Percentiles rank a stretch among this genome's conserved stretches.
These are phyloP conservation scores for Coprinellus micaceus DNA, from an alignment of 768 basidiomycete species.

Conservation along the genomic window DNA sequence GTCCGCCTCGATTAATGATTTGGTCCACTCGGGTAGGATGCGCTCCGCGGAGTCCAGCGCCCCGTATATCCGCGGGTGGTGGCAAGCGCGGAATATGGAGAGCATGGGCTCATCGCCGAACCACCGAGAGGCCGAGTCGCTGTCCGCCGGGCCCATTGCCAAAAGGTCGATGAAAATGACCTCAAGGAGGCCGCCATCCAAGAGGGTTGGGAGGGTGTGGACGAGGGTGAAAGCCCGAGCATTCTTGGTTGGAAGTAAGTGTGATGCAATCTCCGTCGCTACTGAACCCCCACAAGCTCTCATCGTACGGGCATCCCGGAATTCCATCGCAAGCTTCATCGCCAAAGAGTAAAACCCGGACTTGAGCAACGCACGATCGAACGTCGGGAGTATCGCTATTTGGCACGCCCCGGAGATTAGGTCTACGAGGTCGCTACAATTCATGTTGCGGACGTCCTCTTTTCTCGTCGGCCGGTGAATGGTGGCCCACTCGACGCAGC, in stretches of 20 bases:
- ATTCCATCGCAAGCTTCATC: not conserved
- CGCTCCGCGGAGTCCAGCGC: too few relatives aligned
- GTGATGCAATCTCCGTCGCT: not conserved
- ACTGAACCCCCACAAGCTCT: not conserved
- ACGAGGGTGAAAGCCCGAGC: not conserved
- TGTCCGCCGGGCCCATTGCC: not conserved
- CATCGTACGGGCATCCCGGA: not conserved
- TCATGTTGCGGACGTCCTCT: not conserved
- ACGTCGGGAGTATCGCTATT: not conserved
- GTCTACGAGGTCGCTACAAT: not conserved
- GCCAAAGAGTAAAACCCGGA: not conserved
- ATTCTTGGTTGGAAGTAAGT: not conserved
- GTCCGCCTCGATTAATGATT: too few relatives aligned
- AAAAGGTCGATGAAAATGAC: not conserved
- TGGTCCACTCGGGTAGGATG: too few relatives aligned
- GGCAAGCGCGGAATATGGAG: not conserved
- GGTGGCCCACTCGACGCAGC: not conserved
- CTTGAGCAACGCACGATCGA: not conserved
- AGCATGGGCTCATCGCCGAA: not conserved
- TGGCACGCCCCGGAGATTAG: not conserved
- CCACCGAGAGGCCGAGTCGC: not conserved
- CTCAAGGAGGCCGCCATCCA: not conserved
- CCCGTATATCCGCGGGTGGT: not conserved
- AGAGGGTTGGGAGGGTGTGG: not conserved
- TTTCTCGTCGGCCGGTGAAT: not conserved